These are phyloP conservation scores for Beverwykella pulmonaria DNA, from an alignment of 495 filamentous ascomycete species.

Conservation along the genomic window DNA sequence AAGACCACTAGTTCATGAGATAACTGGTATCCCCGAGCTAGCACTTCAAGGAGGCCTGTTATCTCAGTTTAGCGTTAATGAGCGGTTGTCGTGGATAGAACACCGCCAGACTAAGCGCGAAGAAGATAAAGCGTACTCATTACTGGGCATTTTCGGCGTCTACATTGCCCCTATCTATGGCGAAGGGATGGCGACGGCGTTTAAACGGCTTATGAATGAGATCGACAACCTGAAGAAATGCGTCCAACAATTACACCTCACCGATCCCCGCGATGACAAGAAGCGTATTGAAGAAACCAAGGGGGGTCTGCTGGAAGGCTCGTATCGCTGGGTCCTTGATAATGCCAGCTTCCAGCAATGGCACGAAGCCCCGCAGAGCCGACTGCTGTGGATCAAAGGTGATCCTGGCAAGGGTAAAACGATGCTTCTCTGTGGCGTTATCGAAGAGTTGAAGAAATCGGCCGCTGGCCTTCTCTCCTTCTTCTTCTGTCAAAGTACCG, in stretches of 20 bases:
- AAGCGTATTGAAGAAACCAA: conserved; percentile 48
- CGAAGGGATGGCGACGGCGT: conserved; percentile 16
- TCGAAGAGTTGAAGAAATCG: conserved; percentile 24
- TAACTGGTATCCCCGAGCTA: conserved; percentile 38
- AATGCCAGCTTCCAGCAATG: conserved; percentile 42
- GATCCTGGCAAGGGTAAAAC: conserved; percentile 43
- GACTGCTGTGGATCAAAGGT: background rate
- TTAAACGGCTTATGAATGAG: conserved; percentile 13
- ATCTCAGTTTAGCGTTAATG: no score
- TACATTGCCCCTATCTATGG: conserved; percentile 14
- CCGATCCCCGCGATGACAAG: conserved; percentile 44
- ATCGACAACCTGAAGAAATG: conserved; percentile 16
- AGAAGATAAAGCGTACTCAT: no score
- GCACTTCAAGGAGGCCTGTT: conserved; percentile 12
- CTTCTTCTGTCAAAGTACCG: conserved; percentile 3
- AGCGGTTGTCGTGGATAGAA: no score
- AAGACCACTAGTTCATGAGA: conserved; percentile 23
- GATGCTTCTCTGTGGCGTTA: conserved; percentile 38
- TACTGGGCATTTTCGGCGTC: conserved; percentile 20
- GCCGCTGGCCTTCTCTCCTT: conserved; percentile 18
- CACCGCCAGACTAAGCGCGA: no score
- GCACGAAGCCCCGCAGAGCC: background rate
- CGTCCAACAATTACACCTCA: conserved; percentile 13
- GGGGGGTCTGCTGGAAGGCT: conserved; percentile 49
- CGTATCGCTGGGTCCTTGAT: conserved; percentile 51